These are phyloP conservation scores for Cryptosporidium tyzzeri DNA, from an alignment of 169 alveolate genomes.

Conservation along the genomic window DNA sequence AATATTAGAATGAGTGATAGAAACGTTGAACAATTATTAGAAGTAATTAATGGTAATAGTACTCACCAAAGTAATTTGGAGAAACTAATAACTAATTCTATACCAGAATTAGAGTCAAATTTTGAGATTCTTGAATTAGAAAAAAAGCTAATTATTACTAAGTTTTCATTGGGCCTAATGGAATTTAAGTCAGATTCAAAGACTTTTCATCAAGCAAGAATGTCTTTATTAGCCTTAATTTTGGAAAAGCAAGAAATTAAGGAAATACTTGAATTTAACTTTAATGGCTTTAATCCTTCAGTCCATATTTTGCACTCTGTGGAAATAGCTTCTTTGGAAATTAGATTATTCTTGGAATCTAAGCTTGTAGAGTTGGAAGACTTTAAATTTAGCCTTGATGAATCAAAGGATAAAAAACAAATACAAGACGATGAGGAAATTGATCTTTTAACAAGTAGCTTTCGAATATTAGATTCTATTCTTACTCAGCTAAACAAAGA, in stretches of 20 bases:
- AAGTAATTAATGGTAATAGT: conserved; percentile 5
- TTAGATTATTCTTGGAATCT: conserved; percentile 21
- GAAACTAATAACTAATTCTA: conserved; percentile 11
- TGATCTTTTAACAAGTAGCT: conserved; percentile 25
- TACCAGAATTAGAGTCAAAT: conserved; percentile 16
- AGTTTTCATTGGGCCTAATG: conserved; percentile 22
- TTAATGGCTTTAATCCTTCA: conserved; percentile 1
- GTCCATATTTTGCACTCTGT: conserved; percentile 13
- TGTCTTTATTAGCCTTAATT: conserved; percentile 10
- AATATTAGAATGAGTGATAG: neutral
- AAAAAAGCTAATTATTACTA: neutral
- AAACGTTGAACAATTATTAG: neutral
- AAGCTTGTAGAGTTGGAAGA: conserved; percentile 25
- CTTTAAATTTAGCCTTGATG: neutral
- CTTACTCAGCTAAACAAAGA: conserved; percentile 38
- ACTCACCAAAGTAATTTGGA: conserved; percentile 8
- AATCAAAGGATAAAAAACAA: neutral
- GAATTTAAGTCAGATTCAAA: conserved; percentile 27
- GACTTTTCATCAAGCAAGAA: conserved; percentile 42
- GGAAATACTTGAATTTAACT: conserved; percentile 9
- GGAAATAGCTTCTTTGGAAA: conserved; percentile 33
- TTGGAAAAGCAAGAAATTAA: neutral
- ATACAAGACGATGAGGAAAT: neutral
- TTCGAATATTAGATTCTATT: conserved; percentile 21
- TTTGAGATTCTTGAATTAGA: neutral